Conservation (phyloP, 2,329 filamentous ascomycete genomes). For the Xylariaceae sp. region DNA sequence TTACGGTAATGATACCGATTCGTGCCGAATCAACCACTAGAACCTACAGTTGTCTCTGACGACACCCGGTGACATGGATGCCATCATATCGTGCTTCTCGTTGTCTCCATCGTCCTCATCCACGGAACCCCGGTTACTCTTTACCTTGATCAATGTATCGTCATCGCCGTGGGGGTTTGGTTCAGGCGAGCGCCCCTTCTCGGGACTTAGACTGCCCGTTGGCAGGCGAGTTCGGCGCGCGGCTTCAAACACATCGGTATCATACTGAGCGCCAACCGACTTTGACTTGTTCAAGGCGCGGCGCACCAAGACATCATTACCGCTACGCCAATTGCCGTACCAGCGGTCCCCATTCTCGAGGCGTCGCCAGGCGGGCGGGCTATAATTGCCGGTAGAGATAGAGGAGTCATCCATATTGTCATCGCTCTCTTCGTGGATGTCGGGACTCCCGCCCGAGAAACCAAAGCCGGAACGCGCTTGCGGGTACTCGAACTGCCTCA, state of each 20-base stretch:
- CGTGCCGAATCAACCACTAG: constrained; percentile 9
- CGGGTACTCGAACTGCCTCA: constrained; percentile 37
- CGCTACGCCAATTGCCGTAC: constrained; percentile 55
- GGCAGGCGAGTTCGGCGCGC: constrained; percentile 53
- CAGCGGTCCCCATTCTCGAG: constrained; percentile 55
- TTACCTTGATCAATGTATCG: constrained; percentile 37
- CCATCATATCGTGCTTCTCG: constrained; percentile 28
- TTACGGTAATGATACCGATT: not conserved
- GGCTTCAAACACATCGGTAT: constrained; percentile 40
- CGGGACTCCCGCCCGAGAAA: constrained; percentile 35
- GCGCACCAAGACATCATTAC: constrained; percentile 49
- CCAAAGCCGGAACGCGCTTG: constrained; percentile 41
- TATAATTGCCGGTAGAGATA: constrained; percentile 51
- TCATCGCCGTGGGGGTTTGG: constrained; percentile 33
- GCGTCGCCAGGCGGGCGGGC: constrained; percentile 56
- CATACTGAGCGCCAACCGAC: constrained; percentile 24
- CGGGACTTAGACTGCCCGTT: constrained; percentile 51
- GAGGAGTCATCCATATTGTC: constrained; percentile 38
- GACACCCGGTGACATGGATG: constrained; percentile 30
- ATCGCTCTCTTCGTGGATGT: constrained; percentile 37
- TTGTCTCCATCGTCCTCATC: constrained; percentile 16
- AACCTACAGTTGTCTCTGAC: constrained; percentile 47
- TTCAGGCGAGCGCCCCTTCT: constrained; percentile 48
- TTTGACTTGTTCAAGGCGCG: constrained; percentile 35
- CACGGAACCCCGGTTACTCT: constrained; percentile 30